Base-by-base conservation (phyloP, 768 basidiomycete genomes). In the Lactarius pseudohatsudake region DNA sequence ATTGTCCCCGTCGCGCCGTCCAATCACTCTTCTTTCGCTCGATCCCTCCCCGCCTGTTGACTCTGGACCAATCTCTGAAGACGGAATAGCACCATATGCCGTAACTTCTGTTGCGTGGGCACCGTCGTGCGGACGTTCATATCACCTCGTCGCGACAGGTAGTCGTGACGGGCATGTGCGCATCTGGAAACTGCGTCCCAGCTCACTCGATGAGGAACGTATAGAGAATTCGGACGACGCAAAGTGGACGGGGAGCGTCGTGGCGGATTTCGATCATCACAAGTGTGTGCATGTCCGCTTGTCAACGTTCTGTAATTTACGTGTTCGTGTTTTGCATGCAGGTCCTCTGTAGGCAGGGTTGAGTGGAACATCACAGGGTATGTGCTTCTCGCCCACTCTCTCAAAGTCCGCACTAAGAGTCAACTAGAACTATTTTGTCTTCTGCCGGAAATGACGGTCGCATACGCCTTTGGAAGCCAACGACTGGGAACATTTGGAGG, bases 341-440 rank as follows among this genome's bases (percentile, higher is more conserved):
- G 90, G 69, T 87, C 89, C 0, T 83, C 88, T 4, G 85, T 96
- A 11, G 89, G 89, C 2, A 82, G 89, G 71, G 95, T 99, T 0
- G 95, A 96, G 74, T 98, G 96, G 94, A 96, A 96, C 74, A 87
- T 95, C 58, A 91, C 89, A 40, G 91, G 91, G 90, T 92, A 69
- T 36, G 76, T 72, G 67, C 28, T 45, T 60, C 58, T 54, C 40
- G 36, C 16, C n/a, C 38, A 32, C 50, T 26, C 34, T 60, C 16
- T 45, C 45, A 53, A 70, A 11, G 67, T 41, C 34, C 20, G 36
- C n/a, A 26, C 30, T 30, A 59, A 50, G 10, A 61, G 15, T 55
- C 41, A 53, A 59, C 32, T 64, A 93, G 93, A 22, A 94, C 94
- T 5, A 82, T 94, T 8, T 80, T 96, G 10, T 89, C 91, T 1